phyloP scores from a whole-genome alignment of 2,329 filamentous ascomycete species.

The Epichloe sp. region DNA sequence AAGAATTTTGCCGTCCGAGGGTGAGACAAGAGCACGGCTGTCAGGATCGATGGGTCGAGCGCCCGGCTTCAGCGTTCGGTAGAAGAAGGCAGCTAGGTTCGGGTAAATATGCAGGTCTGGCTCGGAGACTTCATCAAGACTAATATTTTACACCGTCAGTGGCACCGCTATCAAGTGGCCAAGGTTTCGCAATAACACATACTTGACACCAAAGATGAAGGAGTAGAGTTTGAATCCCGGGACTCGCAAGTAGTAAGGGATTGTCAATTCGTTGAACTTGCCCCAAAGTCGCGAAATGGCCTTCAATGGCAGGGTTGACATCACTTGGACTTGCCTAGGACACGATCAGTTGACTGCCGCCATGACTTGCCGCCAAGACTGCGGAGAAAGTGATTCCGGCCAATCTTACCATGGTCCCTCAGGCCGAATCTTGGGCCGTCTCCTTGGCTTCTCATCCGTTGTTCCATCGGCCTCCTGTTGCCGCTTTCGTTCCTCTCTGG shows the following conservation, averaged over 20 bases:
- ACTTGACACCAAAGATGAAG: slow-evolving; percentile 80
- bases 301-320: slow-evolving; percentile 86
- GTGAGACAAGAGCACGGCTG: slow-evolving; percentile 67
- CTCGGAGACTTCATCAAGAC: slow-evolving; percentile 75
- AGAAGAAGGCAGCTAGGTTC: slow-evolving; percentile 94
- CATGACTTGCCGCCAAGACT: background rate
- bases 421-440: slow-evolving; percentile 53
- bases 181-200: slow-evolving; percentile 9
- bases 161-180: background rate
- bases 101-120: slow-evolving; percentile 80
- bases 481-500: slow-evolving; percentile 39
- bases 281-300: slow-evolving; percentile 84
- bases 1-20: slow-evolving; percentile 79
- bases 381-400: background rate
- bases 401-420: slow-evolving; percentile 63
- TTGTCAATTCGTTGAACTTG: slow-evolving; percentile 75
- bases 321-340: slow-evolving; percentile 71
- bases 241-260: slow-evolving; percentile 76
- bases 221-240: slow-evolving; percentile 84
- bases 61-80: slow-evolving; percentile 83
- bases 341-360: background rate
- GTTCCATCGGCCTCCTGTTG: slow-evolving; percentile 30
- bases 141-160: slow-evolving; percentile 22
- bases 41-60: slow-evolving; percentile 73
- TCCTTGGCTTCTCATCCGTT: slow-evolving; percentile 32